Evolutionary conservation across 2,329 filamentous ascomycete genomes (phyloP).

Genomic region (Ophiostoma himal-ulmi): DNA sequence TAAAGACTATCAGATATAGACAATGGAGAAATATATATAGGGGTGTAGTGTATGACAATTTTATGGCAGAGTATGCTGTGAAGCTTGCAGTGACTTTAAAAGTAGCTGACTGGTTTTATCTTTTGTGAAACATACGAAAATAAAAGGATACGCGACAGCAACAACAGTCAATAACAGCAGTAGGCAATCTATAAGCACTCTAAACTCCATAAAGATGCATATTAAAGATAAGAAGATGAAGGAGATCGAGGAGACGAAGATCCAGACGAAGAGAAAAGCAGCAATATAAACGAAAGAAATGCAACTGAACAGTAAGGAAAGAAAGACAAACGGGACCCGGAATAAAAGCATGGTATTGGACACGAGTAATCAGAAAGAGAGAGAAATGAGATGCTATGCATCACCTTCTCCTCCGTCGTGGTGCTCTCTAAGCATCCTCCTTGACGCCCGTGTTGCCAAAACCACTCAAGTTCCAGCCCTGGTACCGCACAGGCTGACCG

Average conservation of each 20-base stretch:
- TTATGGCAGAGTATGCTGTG: no score
- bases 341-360: neutral
- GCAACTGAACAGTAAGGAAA: neutral
- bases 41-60: no score
- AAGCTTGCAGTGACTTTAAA: no score
- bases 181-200: neutral
- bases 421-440: constrained; percentile 30
- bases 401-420: neutral
- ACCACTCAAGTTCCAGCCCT: constrained; percentile 38
- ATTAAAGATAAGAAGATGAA: neutral
- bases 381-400: neutral
- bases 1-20: neutral
- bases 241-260: no score
- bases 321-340: neutral
- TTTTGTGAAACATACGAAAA: neutral
- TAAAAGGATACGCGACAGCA: neutral
- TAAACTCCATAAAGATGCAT: neutral
- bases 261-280: neutral
- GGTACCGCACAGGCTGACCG: constrained; percentile 32
- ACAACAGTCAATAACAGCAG: neutral
- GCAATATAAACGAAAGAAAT: neutral
- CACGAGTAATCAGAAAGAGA: neutral
- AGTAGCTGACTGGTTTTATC: no score
- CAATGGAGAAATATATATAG: neutral
- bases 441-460: constrained; percentile 39